Base-by-base conservation (phyloP, 371 early-diverging fungal genomes). In the Circinella umbellata region DNA sequence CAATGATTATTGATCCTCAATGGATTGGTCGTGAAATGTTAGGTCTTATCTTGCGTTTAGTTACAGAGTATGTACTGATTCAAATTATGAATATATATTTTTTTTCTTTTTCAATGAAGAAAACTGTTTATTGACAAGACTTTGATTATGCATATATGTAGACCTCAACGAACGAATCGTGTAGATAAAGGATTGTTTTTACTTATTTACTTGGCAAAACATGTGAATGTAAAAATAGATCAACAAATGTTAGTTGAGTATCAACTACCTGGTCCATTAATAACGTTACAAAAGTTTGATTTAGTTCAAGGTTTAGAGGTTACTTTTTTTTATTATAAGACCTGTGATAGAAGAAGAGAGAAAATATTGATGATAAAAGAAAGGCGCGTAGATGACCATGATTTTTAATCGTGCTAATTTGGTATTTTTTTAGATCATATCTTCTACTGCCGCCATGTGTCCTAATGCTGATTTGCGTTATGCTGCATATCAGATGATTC, bases 381-480 rank as follows among this genome's bases (percentile, higher is more conserved):
- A 27, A 27, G 27, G 27, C 2, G 27, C 27, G 27, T 27, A 27
- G 27, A 42, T 42, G 42, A 42, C 3, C 42, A 42, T 42, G 42
- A 1, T 9, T 42, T 42, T 9, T 42, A 11, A 42, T 11, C 42
- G 42, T 42, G 42, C 6, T 42, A 11, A 42, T 9, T 42, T 42
- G 42, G 6, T 11, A 42, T 42, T 9, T 42, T 11, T 9, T 42
- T 46, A 69, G 66, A 60, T 49, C 17, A 64, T 68, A 34, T 62
- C 48, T 7, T 39, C 48, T 48, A 42, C 60, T 4, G 68, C 72
- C 3, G 46, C 65, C 17, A 36, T 61, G 54, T 69, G 61, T 17
- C 66, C 69, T 20, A 63, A 69, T 46, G 60, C 69, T 9, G 62
- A 59, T 55, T 46, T 73, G 34, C 72, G 80, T 34, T 73, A 76